Evolutionary conservation across 495 filamentous ascomycete genomes (phyloP).

Genomic region (Elasticomyces elasticus): DNA sequence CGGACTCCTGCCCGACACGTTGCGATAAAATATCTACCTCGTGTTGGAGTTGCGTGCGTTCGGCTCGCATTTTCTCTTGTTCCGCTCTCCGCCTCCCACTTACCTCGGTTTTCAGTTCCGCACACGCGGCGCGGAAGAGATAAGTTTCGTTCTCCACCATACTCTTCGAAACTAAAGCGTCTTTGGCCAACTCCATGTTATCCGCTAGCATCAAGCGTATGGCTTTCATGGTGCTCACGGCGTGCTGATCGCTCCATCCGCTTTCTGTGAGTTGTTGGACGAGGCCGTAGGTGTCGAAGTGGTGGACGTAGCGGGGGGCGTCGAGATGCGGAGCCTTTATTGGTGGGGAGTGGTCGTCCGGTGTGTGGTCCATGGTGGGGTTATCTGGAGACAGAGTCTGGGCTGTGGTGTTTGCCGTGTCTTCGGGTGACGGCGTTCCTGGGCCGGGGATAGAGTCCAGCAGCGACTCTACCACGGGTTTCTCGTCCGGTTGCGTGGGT

Average conservation of each 20-base stretch:
- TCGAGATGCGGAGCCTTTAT: conserved; percentile 55
- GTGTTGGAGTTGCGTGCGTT: conserved; percentile 76
- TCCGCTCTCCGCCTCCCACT: conserved; percentile 43
- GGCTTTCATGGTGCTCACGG: conserved; percentile 78
- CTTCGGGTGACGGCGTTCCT: no score
- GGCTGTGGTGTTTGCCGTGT: neutral
- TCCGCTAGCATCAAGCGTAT: conserved; percentile 62
- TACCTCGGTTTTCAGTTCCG: conserved; percentile 78
- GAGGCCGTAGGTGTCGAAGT: conserved; percentile 88
- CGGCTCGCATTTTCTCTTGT: conserved; percentile 64
- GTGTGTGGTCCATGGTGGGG: neutral
- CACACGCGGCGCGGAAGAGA: conserved; percentile 87
- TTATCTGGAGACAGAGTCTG: neutral
- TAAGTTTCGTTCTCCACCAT: conserved; percentile 82
- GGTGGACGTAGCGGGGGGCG: conserved; percentile 75
- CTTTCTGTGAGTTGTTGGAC: conserved; percentile 63
- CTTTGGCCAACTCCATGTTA: conserved; percentile 70
- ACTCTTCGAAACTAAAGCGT: conserved; percentile 64
- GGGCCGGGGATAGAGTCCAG: conserved; percentile 45
- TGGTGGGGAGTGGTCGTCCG: conserved; percentile 22
- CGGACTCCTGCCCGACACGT: conserved; percentile 66
- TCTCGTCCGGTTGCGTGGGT: conserved; percentile 21
- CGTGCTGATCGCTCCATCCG: conserved; percentile 59
- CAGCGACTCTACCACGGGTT: conserved; percentile 57
- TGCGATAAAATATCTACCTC: conserved; percentile 89